Evolutionary conservation across 345 rosid species (phyloP), one percentile per base, ranked within the genome.

Genomic region (Dovyalis caffra): DNA sequence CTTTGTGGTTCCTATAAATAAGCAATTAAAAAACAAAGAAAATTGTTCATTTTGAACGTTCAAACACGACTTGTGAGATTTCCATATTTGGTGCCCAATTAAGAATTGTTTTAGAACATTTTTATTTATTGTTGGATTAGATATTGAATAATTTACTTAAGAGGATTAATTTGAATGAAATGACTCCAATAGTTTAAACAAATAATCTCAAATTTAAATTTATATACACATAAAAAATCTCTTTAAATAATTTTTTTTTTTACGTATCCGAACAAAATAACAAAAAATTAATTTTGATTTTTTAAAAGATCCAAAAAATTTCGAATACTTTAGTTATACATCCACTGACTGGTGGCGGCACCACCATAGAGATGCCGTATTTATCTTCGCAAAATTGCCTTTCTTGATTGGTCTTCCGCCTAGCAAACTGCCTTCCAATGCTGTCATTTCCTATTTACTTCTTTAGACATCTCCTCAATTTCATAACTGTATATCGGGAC

Each of bases 381-480:
- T 16, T 26, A 45, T 61, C 34, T 31, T 38, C 38, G 16, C 73
- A 53, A 8, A 68, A 67, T 26, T 51, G 40, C 20, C 18, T 20
- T 28, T 5, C 14, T 26, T 47, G 53, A 18, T 45, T 2, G 58
- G 69, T 6, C 33, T 3, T 20, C 31, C 33, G 29, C 66, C 57
- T 35, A 20, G 32, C 67, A 66, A 77, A 69, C 49, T 37, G 60
- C 64, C 72, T 66, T 34, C 47, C 58, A 20, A 31, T 28, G 70
- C 53, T 38, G 83, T 68, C 74, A 18, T 61, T 76, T 68, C 51
- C 65, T 25, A 61, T 1, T 61, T 53, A 1, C 14, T 58, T 49
- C 33, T 64, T 26, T 26, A 8, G 3, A 0, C 25, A 25, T 29
- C n/a, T 53, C 66, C 51, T 23, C 15, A 23, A 43, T 3, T 11